phyloP scores from a whole-genome alignment of 495 filamentous ascomycete species.

The Chaetomium fimeti region DNA sequence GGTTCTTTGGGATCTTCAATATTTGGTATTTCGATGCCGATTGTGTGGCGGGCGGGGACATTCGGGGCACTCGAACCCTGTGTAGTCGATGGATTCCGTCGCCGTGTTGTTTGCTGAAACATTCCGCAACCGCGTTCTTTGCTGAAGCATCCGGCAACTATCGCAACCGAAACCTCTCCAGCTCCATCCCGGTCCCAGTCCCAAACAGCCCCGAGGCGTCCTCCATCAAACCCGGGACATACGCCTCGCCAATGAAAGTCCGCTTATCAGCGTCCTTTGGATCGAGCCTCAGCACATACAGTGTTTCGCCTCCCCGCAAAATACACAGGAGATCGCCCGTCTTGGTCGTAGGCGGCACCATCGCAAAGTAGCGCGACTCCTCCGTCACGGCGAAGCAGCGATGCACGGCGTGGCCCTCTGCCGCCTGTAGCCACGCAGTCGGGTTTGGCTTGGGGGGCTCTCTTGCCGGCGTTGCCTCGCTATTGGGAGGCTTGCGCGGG shows the following conservation, averaged over 20 bases:
- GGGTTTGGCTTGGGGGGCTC: conserved; percentile 10
- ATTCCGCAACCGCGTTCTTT: too few species aligned
- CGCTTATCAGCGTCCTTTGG: background rate
- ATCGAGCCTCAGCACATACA: conserved; percentile 18
- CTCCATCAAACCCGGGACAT: conserved; percentile 19
- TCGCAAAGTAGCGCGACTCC: conserved; percentile 16
- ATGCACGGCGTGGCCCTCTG: conserved; percentile 19
- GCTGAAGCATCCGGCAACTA: too few species aligned
- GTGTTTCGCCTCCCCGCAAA: conserved; percentile 20
- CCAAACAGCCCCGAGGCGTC: conserved; percentile 11
- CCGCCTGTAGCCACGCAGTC: conserved; percentile 18
- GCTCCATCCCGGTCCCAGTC: background rate
- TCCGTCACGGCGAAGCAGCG: conserved; percentile 20
- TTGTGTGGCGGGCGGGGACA: too few species aligned
- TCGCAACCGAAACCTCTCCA: conserved; percentile 18
- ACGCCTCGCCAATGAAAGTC: conserved; percentile 20
- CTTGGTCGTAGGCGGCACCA: conserved; percentile 22
- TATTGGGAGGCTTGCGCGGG: background rate
- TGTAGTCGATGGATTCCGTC: too few species aligned
- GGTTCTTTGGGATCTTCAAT: too few species aligned
- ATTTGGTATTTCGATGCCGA: too few species aligned
- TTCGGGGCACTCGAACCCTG: too few species aligned
- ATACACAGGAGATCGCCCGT: conserved; percentile 21
- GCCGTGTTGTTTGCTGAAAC: too few species aligned
- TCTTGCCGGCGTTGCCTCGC: background rate